phyloP scores from a whole-genome alignment of 2,329 filamentous ascomycete species.

The Stachybotrys elegans region DNA sequence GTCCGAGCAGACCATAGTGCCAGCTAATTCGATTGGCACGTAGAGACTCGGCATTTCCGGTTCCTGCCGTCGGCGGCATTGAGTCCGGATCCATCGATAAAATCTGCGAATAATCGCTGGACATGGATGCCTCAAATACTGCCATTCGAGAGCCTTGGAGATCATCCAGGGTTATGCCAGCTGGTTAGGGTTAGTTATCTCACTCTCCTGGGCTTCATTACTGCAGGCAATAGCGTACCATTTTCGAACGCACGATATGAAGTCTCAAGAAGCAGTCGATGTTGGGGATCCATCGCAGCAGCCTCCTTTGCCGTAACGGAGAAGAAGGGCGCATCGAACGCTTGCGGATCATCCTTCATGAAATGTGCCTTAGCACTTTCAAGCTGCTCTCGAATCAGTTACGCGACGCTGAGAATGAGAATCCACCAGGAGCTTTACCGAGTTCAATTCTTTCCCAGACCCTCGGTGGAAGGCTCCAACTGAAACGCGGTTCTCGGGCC shows the following conservation, averaged over 20 bases:
- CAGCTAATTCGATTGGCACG: conserved; percentile 30
- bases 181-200: background rate
- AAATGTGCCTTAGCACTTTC: conserved; percentile 15
- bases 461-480: no score
- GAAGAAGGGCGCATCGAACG: conserved; percentile 36
- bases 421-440: background rate
- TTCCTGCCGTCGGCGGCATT: conserved; percentile 20
- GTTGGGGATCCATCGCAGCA: conserved; percentile 7
- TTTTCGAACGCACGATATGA: conserved; percentile 7
- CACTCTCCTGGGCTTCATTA: background rate
- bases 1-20: conserved; percentile 27
- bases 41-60: conserved; percentile 9
- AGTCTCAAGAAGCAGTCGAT: conserved; percentile 4
- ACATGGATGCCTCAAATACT: background rate
- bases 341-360: conserved; percentile 23
- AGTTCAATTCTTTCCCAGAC: background rate
- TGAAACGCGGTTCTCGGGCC: no score
- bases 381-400: background rate
- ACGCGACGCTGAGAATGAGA: background rate
- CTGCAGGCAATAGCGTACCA: background rate
- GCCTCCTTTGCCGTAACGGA: conserved; percentile 11
- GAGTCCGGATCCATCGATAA: conserved; percentile 11
- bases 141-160: background rate
- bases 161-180: background rate
- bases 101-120: background rate